Evolutionary conservation across 2,329 filamentous ascomycete species (phyloP).

Genomic region (Blastomyces gilchristii): DNA sequence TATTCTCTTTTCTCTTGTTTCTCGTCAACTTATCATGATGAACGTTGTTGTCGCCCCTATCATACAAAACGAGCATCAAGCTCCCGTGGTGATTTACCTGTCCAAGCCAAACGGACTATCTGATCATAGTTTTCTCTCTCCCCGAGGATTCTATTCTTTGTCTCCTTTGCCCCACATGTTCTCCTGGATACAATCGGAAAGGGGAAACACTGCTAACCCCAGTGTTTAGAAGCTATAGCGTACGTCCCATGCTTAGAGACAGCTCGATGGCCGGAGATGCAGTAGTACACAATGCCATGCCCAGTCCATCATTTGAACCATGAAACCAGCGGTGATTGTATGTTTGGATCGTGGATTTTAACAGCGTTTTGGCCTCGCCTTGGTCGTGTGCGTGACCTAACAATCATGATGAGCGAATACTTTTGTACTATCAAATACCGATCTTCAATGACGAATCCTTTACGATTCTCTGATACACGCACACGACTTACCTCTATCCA

Average conservation of each 20-base stretch:
- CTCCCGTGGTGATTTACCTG: slow-evolving; percentile 49
- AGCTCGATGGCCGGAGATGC: background rate
- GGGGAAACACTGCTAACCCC: background rate
- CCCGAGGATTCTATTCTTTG: background rate
- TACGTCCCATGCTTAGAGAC: background rate
- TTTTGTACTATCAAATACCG: slow-evolving; percentile 43
- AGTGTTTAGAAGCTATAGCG: background rate
- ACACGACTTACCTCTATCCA: background rate
- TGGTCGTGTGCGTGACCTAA: background rate
- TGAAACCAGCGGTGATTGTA: background rate
- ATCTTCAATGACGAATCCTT: slow-evolving; percentile 36
- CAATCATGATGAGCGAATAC: slow-evolving; percentile 34
- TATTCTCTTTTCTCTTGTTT: slow-evolving; percentile 10
- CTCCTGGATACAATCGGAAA: slow-evolving; percentile 8
- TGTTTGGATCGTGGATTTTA: background rate
- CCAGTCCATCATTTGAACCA: background rate
- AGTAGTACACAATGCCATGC: background rate
- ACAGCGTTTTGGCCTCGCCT: background rate
- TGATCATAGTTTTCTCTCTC: slow-evolving; percentile 29
- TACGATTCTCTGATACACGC: slow-evolving; percentile 28
- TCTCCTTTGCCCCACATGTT: background rate
- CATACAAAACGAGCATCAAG: slow-evolving; percentile 29
- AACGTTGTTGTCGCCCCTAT: slow-evolving; percentile 55
- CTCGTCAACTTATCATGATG: slow-evolving; percentile 39
- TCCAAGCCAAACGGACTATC: slow-evolving; percentile 52